These are phyloP conservation scores for Annona cherimola DNA, from an alignment of 164 flowering plant species.

Conservation along the genomic window DNA sequence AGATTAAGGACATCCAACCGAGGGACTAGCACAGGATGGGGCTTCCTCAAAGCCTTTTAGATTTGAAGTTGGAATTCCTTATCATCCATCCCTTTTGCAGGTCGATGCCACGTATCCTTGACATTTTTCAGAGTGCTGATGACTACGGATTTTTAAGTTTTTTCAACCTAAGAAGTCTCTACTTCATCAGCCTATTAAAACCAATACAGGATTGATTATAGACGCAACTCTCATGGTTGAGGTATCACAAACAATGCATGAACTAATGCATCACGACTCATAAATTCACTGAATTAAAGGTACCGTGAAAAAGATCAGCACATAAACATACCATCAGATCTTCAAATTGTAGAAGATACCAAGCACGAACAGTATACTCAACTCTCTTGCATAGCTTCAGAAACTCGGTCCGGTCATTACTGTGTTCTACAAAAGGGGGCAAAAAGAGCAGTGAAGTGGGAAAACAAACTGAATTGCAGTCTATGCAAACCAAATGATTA, in stretches of 20 bases:
- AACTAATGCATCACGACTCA: background rate
- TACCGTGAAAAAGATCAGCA: background rate
- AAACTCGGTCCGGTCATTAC: conserved; percentile 72
- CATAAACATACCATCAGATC: conserved; percentile 73
- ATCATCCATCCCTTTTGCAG: background rate
- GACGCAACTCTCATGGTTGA: background rate
- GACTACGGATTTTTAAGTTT: background rate
- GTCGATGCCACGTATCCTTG: background rate
- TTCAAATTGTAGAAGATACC: conserved; percentile 93
- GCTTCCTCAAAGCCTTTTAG: background rate
- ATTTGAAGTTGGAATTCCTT: background rate
- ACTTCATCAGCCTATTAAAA: background rate
- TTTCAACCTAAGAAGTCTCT: background rate
- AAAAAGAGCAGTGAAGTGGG: background rate
- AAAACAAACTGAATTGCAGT: background rate
- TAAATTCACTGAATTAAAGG: background rate
- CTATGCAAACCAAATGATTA: background rate
- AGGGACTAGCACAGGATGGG: background rate
- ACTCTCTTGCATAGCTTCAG: conserved; percentile 87
- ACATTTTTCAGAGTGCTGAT: background rate
- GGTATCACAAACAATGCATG: background rate
- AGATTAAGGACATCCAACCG: too few species aligned
- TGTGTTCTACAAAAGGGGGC: conserved; percentile 39
- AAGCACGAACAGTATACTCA: conserved; percentile 89
- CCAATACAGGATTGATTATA: background rate